A percentile compares a stretch with the other conserved stretches of the same genome.
Conservation (phyloP, 164 flowering plant species). For the Stephania cephalantha region DNA sequence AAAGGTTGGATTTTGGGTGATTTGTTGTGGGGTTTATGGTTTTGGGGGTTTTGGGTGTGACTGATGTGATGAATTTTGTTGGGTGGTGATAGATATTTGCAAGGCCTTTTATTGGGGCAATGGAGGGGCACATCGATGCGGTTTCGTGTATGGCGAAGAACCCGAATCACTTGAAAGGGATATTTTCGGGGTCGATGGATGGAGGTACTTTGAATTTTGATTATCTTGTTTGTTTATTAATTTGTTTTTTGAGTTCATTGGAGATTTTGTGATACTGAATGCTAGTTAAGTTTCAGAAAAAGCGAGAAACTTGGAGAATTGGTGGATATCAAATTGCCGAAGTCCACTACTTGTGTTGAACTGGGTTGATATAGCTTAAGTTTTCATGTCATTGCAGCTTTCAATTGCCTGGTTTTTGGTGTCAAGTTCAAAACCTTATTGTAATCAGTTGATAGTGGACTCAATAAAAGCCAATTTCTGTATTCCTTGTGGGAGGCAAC, state of each 20-base stretch:
- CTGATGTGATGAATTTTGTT: conserved; percentile 3
- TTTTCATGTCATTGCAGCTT: not conserved
- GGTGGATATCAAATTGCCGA: not conserved
- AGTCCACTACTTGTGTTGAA: not conserved
- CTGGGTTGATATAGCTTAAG: not conserved
- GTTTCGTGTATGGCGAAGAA: conserved; percentile 92
- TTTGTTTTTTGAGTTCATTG: not conserved
- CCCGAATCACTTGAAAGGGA: conserved; percentile 72
- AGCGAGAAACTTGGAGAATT: not conserved
- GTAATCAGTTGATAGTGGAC: no score
- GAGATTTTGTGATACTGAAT: not conserved
- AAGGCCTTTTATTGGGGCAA: conserved; percentile 83
- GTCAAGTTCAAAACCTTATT: no score
- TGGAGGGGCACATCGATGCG: conserved; percentile 88
- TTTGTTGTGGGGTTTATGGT: not conserved
- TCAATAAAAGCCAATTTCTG: no score
- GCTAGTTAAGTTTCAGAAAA: not conserved
- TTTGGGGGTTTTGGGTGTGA: not conserved
- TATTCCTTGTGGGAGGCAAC: no score
- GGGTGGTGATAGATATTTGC: conserved; percentile 61
- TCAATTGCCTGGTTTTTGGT: not conserved
- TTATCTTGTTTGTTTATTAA: not conserved
- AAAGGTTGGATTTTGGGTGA: conserved; percentile 39
- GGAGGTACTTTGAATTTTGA: conserved; percentile 50
- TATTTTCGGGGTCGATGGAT: conserved; percentile 94